A percentile compares a stretch with the other conserved stretches of the same genome.
phyloP scores from a whole-genome alignment of 176 grass and related monocot species.

The Aegilops bicornis region DNA sequence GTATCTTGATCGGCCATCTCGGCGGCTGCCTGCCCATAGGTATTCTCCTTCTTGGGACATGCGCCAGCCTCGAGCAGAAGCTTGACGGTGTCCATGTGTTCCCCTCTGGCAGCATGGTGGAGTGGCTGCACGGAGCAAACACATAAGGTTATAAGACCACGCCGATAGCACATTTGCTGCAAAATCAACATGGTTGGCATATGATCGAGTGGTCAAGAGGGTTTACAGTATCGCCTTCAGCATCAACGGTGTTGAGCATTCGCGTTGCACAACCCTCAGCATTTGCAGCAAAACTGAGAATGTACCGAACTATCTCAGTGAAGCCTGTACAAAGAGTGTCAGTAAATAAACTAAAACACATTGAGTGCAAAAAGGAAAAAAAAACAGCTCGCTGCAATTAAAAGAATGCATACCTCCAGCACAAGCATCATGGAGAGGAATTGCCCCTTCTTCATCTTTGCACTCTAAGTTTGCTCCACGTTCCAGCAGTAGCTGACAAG shows the following conservation, averaged over 20 bases:
- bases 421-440: conserved; percentile 97
- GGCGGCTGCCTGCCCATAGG: conserved; percentile 72
- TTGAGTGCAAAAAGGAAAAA: not conserved
- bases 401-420: conserved; percentile 64
- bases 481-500: conserved; percentile 64
- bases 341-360: conserved; percentile 1
- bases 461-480: conserved; percentile 76
- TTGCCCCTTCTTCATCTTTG: conserved; percentile 95
- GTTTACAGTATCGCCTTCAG: conserved; percentile 91
- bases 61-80: conserved; percentile 74
- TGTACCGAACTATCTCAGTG: conserved; percentile 68
- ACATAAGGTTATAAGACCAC: not conserved
- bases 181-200: not conserved
- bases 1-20: conserved; percentile 82
- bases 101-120: conserved; percentile 92
- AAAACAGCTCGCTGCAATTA: not conserved
- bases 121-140: conserved; percentile 56
- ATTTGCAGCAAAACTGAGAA: conserved; percentile 64
- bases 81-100: conserved; percentile 76
- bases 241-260: conserved; percentile 74
- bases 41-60: conserved; percentile 70
- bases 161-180: not conserved
- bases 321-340: conserved; percentile 50
- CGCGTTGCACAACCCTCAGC: conserved; percentile 32
- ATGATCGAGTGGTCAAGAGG: not conserved